These are phyloP conservation scores for Neolentinus lepideus DNA, from an alignment of 1,284 basidiomycete genomes.

Conservation along the genomic window DNA sequence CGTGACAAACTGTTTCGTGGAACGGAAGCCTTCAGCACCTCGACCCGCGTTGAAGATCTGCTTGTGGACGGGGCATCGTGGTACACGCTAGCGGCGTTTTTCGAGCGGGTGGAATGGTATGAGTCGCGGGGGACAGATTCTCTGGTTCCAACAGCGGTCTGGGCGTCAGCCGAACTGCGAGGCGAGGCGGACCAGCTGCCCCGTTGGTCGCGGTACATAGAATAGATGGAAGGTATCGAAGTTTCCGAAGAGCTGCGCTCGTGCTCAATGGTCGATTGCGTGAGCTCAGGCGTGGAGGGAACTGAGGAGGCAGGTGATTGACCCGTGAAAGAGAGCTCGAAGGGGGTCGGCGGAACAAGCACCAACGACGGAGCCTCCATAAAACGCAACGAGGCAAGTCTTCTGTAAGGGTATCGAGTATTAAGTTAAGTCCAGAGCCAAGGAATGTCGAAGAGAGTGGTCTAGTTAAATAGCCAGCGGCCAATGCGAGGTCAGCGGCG, in stretches of 20 bases:
- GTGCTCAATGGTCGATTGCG: conserved; percentile 9
- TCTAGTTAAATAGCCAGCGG: not conserved
- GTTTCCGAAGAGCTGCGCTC: conserved; percentile 14
- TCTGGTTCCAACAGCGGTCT: conserved; percentile 13
- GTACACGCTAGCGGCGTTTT: conserved; percentile 22
- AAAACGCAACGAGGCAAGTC: conserved; percentile 4
- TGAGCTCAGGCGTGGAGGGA: conserved; percentile 12
- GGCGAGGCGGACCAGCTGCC: conserved; percentile 32
- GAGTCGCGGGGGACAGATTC: conserved; percentile 16
- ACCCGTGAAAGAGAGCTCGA: conserved; percentile 1
- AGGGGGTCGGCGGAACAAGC: conserved; percentile 11
- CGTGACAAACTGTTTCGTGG: conserved; percentile 21
- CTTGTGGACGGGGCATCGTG: conserved; percentile 21
- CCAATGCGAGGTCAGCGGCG: not conserved
- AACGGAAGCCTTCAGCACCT: conserved; percentile 11
- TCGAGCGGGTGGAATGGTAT: conserved; percentile 14
- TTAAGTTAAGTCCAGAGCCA: not conserved
- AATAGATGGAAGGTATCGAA: conserved; percentile 14
- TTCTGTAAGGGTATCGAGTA: not conserved
- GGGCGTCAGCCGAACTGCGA: conserved; percentile 17
- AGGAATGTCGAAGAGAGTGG: conserved; percentile 1
- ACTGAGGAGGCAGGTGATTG: not conserved
- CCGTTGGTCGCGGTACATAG: conserved; percentile 19
- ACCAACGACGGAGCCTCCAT: conserved; percentile 11
- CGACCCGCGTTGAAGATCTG: conserved; percentile 6